phyloP scores from a whole-genome alignment of 495 filamentous ascomycete genomes.

The Neurospora intermedia region DNA sequence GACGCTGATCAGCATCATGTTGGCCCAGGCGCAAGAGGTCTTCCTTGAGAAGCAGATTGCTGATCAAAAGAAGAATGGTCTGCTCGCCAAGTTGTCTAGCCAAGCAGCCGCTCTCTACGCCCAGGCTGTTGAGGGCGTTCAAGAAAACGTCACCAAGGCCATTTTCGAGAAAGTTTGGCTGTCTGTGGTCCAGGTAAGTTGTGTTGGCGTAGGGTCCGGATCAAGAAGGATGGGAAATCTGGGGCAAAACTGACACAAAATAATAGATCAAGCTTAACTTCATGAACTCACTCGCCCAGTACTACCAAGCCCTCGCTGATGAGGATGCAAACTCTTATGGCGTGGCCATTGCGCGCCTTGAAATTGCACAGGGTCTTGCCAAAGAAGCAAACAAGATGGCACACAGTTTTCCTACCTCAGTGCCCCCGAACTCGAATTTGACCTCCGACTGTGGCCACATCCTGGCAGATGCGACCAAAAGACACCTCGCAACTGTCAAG shows the following conservation, averaged over 20 bases:
- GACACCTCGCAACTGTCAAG: conserved; percentile 70
- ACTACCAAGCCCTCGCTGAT: conserved; percentile 88
- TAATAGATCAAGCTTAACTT: conserved; percentile 67
- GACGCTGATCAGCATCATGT: conserved; percentile 80
- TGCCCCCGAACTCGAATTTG: conserved; percentile 73
- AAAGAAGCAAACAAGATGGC: conserved; percentile 68
- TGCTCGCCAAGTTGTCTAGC: conserved; percentile 84
- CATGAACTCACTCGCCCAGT: conserved; percentile 79
- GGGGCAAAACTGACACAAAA: conserved; percentile 1
- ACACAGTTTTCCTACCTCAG: conserved; percentile 68
- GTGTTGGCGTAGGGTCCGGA: not conserved
- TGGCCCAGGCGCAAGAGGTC: conserved; percentile 93
- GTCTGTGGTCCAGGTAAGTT: conserved; percentile 60
- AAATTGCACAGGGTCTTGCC: conserved; percentile 64
- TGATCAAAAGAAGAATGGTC: conserved; percentile 85
- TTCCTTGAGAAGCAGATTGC: conserved; percentile 93
- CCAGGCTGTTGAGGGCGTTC: conserved; percentile 78
- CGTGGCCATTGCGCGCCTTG: conserved; percentile 71
- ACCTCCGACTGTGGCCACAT: conserved; percentile 62
- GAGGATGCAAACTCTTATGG: conserved; percentile 82
- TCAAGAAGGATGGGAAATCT: not conserved
- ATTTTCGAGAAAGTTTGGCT: conserved; percentile 97
- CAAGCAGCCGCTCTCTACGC: conserved; percentile 82
- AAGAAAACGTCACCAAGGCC: conserved; percentile 83
- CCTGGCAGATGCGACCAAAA: conserved; percentile 70